Evolutionary conservation across 2,329 filamentous ascomycete species (phyloP), one percentile per base, ranked within the genome.

Genomic region (Westerdykella aurantiaca): DNA sequence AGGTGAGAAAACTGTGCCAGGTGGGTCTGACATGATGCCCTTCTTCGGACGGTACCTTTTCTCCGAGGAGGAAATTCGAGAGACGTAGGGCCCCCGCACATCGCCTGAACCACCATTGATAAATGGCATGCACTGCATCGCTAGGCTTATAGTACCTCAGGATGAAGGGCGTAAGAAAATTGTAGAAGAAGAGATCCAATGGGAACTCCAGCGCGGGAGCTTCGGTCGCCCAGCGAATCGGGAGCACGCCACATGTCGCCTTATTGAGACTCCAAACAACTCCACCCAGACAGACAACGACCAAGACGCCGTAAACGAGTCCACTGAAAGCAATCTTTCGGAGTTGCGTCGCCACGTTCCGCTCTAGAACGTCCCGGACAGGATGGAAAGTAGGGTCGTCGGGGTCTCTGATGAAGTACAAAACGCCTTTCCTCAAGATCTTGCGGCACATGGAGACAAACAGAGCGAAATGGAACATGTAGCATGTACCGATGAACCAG

Each of bases 361-460:
- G 83, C 67, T 98, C 93, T 14, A 98, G 78, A 11, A 98, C 93
- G 67, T 98, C 93, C 31, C 94, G 86, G 5, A 98, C 91, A 0
- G 93, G 93, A 63, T 98, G 93, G 66, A 98, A 98, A 11, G 93
- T 95, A 7, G 94, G 93, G 67, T 98, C 93, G 66, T 98, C 94
- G 6, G 93, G 93, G 66, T 98, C 94, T 50, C 93, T 82, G 57
- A 98, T 98, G 66, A 98, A 98, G 72, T 96, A 97, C 46, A 98
- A 75, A 34, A 98, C 93, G 41, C 93, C 93, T 54, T 82, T 88
- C 50, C 93, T 84, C 84, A 98, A 87, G 46, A 97, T 95, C 72
- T 95, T 96, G 50, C 93, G 84, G 69, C 93, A 98, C 90, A 98
- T 97, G 44, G 90, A 94, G 14, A 98, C 93, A 63, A 98, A 98